phyloP scores from a whole-genome alignment of 768 basidiomycete genomes.

The Gloeostereum incarnatum region DNA sequence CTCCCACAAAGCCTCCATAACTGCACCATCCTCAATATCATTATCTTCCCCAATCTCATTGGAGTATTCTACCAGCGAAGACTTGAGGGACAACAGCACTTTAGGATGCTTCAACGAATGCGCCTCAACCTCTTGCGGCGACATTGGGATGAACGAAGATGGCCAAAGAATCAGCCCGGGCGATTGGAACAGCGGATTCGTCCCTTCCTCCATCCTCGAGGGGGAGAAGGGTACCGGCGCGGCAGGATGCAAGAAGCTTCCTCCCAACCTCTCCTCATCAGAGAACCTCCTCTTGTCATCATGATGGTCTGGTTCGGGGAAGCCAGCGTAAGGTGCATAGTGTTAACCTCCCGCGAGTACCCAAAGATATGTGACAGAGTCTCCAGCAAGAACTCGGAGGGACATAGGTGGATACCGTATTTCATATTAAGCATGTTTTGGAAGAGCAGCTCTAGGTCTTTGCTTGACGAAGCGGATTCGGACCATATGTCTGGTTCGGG shows the following conservation, averaged over 20 bases:
- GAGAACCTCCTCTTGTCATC: constrained; percentile 4
- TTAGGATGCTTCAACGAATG: constrained; percentile 37
- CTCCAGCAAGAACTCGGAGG: constrained; percentile 22
- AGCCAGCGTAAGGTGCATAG: constrained; percentile 31
- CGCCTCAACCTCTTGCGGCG: constrained; percentile 35
- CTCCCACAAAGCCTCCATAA: constrained; percentile 24
- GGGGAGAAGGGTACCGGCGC: background rate
- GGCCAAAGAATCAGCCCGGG: constrained; percentile 38
- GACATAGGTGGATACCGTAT: constrained; percentile 27
- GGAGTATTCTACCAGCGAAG: constrained; percentile 30
- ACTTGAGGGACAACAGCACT: constrained; percentile 30
- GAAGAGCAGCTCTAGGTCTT: constrained; percentile 29
- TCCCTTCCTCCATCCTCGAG: constrained; percentile 1
- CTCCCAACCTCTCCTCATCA: background rate
- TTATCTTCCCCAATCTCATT: constrained; percentile 16
- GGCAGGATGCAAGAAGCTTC: too few relatives aligned
- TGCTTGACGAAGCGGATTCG: constrained; percentile 12
- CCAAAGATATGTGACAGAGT: constrained; percentile 27
- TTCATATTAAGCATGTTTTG: constrained; percentile 30
- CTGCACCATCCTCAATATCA: constrained; percentile 15
- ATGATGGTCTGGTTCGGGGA: constrained; percentile 16
- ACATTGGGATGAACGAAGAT: constrained; percentile 30
- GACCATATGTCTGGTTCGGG: constrained; percentile 33
- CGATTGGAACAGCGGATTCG: constrained; percentile 23
- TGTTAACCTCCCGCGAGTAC: constrained; percentile 16